These are phyloP conservation scores for Solanum pimpinellifolium DNA, from an alignment of 257 asterid genomes.

Conservation along the genomic window DNA sequence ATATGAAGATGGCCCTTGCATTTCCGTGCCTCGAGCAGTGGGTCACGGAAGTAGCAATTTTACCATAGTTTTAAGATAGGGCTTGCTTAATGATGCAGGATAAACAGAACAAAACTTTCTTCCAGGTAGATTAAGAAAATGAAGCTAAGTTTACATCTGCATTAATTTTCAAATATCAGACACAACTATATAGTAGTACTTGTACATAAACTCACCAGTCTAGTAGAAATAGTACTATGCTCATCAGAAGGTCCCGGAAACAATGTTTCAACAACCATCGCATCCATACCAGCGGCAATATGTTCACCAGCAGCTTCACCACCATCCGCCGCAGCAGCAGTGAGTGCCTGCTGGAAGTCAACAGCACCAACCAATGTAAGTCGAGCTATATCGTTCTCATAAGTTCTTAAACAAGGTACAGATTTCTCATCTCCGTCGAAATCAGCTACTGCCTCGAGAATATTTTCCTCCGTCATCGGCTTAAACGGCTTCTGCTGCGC, in stretches of 20 bases:
- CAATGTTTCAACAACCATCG: conserved; percentile 81
- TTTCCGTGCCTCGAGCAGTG: not conserved
- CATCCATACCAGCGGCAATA: conserved; percentile 30
- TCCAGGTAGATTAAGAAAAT: not conserved
- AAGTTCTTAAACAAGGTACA: conserved; percentile 48
- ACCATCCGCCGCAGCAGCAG: conserved; percentile 94
- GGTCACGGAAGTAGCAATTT: not conserved
- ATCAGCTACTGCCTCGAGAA: conserved; percentile 43
- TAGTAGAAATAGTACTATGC: conserved; percentile 59
- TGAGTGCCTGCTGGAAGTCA: conserved; percentile 66
- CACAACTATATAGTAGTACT: not conserved
- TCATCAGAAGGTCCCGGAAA: conserved; percentile 52
- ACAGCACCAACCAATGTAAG: conserved; percentile 68
- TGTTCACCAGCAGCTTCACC: conserved; percentile 76
- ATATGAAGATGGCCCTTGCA: not conserved
- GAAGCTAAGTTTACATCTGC: not conserved
- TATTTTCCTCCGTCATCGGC: conserved; percentile 32
- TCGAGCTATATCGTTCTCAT: conserved; percentile 65
- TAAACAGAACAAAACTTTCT: not conserved
- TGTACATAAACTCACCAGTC: not conserved
- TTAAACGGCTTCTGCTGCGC: conserved; percentile 17
- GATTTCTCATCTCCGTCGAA: conserved; percentile 21
- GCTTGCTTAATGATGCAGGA: not conserved
- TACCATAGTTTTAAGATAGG: not conserved
- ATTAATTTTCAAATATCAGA: not conserved